Evolutionary conservation across 768 basidiomycete species (phyloP).

Genomic region (Lyophyllum shimeji): DNA sequence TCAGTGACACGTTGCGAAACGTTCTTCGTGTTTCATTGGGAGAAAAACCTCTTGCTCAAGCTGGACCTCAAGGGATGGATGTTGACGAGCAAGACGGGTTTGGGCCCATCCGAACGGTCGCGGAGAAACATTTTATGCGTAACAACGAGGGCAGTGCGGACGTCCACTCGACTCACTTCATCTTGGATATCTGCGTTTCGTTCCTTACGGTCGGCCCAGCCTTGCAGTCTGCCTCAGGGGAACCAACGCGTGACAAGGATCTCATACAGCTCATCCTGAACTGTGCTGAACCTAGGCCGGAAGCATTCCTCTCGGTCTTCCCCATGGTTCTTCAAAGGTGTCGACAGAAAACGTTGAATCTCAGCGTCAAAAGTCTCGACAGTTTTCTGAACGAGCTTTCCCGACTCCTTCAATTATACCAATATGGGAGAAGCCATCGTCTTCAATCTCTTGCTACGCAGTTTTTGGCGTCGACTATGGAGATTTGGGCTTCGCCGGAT

Average conservation of each 20-base stretch:
- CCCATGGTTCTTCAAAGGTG: slow-evolving; percentile 56
- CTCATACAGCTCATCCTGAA: slow-evolving; percentile 52
- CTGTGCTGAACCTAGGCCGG: slow-evolving; percentile 38
- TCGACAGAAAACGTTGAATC: slow-evolving; percentile 49
- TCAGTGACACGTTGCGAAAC: slow-evolving; percentile 33
- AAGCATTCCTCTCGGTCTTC: slow-evolving; percentile 60
- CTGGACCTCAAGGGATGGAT: slow-evolving; percentile 25
- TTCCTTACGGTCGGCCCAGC: slow-evolving; percentile 65
- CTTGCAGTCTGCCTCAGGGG: slow-evolving; percentile 56
- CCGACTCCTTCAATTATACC: slow-evolving; percentile 51
- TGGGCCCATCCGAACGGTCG: slow-evolving; percentile 45
- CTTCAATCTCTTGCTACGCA: slow-evolving; percentile 56
- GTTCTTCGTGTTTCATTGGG: slow-evolving; percentile 40
- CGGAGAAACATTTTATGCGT: slow-evolving; percentile 29
- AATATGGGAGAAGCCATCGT: slow-evolving; percentile 50
- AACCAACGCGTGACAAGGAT: slow-evolving; percentile 62
- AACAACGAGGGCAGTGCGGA: slow-evolving; percentile 26
- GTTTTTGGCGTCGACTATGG: slow-evolving; percentile 63
- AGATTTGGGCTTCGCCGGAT: slow-evolving; percentile 50
- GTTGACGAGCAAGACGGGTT: slow-evolving; percentile 57
- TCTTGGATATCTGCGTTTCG: slow-evolving; percentile 53
- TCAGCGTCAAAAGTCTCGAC: slow-evolving; percentile 52
- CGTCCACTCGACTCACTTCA: slow-evolving; percentile 27
- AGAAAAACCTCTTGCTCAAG: slow-evolving; percentile 18
- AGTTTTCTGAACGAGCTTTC: slow-evolving; percentile 54